Conservation (phyloP, 768 basidiomycete genomes). For the Pilatotrama ljubarskyi region DNA sequence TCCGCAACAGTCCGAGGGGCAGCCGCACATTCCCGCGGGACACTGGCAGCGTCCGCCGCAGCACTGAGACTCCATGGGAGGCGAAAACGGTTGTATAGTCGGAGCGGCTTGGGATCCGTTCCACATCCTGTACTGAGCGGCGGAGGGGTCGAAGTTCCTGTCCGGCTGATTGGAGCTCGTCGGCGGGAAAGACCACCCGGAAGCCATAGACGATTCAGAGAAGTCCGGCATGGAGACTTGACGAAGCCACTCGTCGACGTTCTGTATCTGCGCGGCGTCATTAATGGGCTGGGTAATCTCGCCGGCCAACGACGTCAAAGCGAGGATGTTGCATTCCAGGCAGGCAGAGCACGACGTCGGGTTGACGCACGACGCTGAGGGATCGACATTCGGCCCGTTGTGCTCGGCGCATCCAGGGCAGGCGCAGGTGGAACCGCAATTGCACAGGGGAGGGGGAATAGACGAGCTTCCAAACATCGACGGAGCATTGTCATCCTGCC, state of each 20-base stretch:
- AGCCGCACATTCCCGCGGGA: constrained; percentile 33
- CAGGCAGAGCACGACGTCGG: constrained; percentile 48
- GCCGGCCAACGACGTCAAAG: constrained; percentile 45
- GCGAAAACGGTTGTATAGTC: constrained; percentile 19
- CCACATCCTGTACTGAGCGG: constrained; percentile 25
- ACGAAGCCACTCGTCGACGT: constrained; percentile 65
- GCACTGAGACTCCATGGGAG: constrained; percentile 25
- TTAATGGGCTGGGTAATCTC: constrained; percentile 38
- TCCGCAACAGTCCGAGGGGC: constrained; percentile 34
- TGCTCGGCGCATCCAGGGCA: constrained; percentile 69
- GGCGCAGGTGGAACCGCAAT: constrained; percentile 61
- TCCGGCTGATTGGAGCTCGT: constrained; percentile 6
- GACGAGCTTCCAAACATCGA: constrained; percentile 10
- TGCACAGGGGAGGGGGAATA: constrained; percentile 52
- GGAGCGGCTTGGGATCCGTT: constrained; percentile 11
- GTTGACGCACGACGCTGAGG: constrained; percentile 33
- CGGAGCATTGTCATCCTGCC: not conserved
- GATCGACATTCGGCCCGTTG: constrained; percentile 38
- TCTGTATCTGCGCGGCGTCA: constrained; percentile 41
- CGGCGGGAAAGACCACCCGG: not conserved
- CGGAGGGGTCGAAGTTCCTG: constrained; percentile 17
- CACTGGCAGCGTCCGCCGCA: constrained; percentile 39
- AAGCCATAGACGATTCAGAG: constrained; percentile 20
- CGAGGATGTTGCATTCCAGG: constrained; percentile 63
- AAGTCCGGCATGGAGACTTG: constrained; percentile 42